Percentiles rank a stretch among this genome's conserved stretches.
Evolutionary conservation across 73 alveolate species (phyloP).

Genomic region (Urostyla sp.): DNA sequence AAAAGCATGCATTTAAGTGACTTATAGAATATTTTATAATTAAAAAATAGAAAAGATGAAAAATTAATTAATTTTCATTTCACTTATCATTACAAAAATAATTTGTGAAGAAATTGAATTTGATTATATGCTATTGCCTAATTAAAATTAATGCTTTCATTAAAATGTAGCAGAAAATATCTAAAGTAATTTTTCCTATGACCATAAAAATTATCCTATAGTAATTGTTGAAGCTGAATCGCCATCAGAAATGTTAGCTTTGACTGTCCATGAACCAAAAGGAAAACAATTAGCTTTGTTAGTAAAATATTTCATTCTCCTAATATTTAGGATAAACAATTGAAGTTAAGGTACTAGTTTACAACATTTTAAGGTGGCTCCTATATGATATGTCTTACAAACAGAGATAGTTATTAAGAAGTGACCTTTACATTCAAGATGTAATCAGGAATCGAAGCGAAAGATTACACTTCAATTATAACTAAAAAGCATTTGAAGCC

Average conservation of each 20-base stretch:
- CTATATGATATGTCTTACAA: conserved; percentile 22
- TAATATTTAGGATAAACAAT: conserved; percentile 16
- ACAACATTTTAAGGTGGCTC: conserved; percentile 41
- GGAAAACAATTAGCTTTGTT: conserved; percentile 24
- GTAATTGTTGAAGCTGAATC: conserved; percentile 34
- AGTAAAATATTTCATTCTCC: conserved; percentile 6
- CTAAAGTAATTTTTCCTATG: no score
- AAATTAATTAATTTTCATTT: no score
- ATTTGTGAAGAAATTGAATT: conserved; percentile 52
- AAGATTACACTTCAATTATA: conserved; percentile 36
- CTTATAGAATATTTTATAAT: no score
- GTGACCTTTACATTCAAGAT: conserved; percentile 37
- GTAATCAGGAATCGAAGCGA: conserved; percentile 51
- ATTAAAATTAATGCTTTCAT: conserved; percentile 6
- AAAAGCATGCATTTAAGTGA: no score
- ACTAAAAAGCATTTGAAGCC: conserved; percentile 62
- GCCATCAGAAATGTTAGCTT: not conserved
- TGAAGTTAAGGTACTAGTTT: conserved; percentile 31
- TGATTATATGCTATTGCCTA: not conserved
- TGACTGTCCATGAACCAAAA: conserved; percentile 48
- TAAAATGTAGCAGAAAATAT: conserved; percentile 44
- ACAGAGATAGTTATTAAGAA: not conserved
- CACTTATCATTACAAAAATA: no score
- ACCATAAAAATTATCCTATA: no score
- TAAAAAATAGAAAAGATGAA: no score